phyloP scores from a whole-genome alignment of 805 yeast genomes.

The Scheffersomyces amazonensis region DNA sequence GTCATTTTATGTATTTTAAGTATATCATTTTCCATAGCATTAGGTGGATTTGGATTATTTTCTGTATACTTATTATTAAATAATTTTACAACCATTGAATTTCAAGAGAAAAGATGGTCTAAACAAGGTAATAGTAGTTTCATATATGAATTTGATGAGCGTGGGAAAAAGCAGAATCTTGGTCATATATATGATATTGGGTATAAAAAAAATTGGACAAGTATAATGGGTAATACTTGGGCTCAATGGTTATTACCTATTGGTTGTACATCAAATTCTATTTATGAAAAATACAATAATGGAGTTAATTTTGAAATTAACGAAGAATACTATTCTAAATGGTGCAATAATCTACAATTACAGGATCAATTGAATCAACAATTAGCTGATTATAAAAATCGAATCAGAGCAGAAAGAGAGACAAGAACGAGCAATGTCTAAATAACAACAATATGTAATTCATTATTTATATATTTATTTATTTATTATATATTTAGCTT shows the following conservation, averaged over 20 bases:
- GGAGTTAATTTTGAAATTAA: conserved; percentile 56
- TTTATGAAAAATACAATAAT: conserved; percentile 19
- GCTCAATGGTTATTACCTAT: conserved; percentile 72
- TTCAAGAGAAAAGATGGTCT: conserved; percentile 53
- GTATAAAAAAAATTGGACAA: conserved; percentile 52
- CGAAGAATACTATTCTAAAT: conserved; percentile 37
- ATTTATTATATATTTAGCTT: too few relatives aligned
- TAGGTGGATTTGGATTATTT: conserved; percentile 49
- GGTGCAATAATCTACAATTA: conserved; percentile 38
- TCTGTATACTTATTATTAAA: conserved; percentile 54
- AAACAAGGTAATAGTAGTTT: conserved; percentile 30
- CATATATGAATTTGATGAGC: conserved; percentile 33
- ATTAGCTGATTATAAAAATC: conserved; percentile 23
- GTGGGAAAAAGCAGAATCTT: conserved; percentile 35
- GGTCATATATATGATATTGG: conserved; percentile 84
- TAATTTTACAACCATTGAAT: conserved; percentile 82
- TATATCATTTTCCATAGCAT: conserved; percentile 50
- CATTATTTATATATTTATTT: too few relatives aligned
- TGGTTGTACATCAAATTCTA: conserved; percentile 14
- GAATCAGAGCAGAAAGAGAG: conserved; percentile 10
- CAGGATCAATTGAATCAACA: conserved; percentile 47
- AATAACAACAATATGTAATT: too few relatives aligned
- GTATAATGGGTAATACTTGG: conserved; percentile 70
- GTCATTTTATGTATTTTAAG: conserved; percentile 60
- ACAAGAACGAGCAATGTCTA: too few relatives aligned